Conservation (phyloP, 1,284 basidiomycete species). For the Tilletia caries region DNA sequence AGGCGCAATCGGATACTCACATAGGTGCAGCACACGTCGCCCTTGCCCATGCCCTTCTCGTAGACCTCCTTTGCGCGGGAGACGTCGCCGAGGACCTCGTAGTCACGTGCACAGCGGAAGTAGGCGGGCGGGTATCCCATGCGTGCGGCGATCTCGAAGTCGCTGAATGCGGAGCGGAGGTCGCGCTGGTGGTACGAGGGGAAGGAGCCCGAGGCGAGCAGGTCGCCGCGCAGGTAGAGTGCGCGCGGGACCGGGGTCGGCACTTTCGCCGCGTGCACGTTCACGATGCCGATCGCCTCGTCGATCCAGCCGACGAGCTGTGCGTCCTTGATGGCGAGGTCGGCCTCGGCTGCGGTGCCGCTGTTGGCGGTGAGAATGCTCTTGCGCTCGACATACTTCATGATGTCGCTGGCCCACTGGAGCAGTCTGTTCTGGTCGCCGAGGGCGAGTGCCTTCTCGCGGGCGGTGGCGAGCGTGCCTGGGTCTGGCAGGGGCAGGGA, state of each 20-base stretch:
- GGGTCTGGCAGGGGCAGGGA: slow-evolving; percentile 42
- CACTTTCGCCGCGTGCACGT: slow-evolving; percentile 22
- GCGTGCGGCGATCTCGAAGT: slow-evolving; percentile 61
- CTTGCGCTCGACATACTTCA: slow-evolving; percentile 68
- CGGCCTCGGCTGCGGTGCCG: not conserved
- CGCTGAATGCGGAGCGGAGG: slow-evolving; percentile 76
- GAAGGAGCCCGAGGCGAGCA: slow-evolving; percentile 66
- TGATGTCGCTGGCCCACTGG: slow-evolving; percentile 73
- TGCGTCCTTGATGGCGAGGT: slow-evolving; percentile 61
- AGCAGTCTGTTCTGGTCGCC: slow-evolving; percentile 64
- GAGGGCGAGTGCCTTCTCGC: slow-evolving; percentile 29
- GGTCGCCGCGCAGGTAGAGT: slow-evolving; percentile 69
- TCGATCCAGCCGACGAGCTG: slow-evolving; percentile 65
- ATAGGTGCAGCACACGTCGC: slow-evolving; percentile 73
- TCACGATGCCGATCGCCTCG: slow-evolving; percentile 57
- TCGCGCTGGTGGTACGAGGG: slow-evolving; percentile 60
- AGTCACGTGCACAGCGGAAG: slow-evolving; percentile 85
- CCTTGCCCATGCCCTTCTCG: slow-evolving; percentile 68
- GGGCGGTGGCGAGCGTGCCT: slow-evolving; percentile 28
- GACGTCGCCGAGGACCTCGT: slow-evolving; percentile 77
- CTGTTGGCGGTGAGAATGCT: slow-evolving; percentile 19
- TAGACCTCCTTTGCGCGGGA: slow-evolving; percentile 74
- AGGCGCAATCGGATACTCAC: slow-evolving; percentile 61
- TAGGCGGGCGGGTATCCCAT: slow-evolving; percentile 58
- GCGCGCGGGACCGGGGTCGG: slow-evolving; percentile 66